Percentiles rank a stretch among this genome's conserved stretches.
Conservation (phyloP, 768 basidiomycete species). For the Auricularia auricula-judae region DNA sequence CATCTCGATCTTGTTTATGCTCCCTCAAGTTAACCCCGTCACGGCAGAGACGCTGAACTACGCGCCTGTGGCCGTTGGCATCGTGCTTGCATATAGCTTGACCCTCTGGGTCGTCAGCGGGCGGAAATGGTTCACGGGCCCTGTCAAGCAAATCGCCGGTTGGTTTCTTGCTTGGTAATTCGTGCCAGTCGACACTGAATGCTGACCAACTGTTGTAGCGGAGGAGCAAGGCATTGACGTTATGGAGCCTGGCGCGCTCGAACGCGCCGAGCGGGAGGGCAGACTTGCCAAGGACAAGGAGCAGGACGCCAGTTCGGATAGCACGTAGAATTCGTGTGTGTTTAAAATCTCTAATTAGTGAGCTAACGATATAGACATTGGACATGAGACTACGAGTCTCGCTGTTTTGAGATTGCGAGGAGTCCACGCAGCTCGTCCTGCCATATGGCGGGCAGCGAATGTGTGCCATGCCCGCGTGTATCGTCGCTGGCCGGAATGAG, state of each 20-base stretch:
- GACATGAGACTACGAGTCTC: no score
- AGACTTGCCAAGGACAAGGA: background rate
- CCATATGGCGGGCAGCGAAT: no score
- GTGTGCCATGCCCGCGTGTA: no score
- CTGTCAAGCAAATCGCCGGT: slow-evolving; percentile 55
- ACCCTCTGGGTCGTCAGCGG: slow-evolving; percentile 64
- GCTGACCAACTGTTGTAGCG: slow-evolving; percentile 17
- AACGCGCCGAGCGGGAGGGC: slow-evolving; percentile 11
- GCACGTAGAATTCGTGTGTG: no score
- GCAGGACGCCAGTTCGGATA: background rate
- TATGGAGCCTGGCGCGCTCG: slow-evolving; percentile 25
- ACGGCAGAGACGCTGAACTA: slow-evolving; percentile 66
- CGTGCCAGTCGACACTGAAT: background rate
- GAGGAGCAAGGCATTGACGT: slow-evolving; percentile 41
- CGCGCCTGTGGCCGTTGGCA: slow-evolving; percentile 63
- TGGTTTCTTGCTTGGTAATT: slow-evolving; percentile 8
- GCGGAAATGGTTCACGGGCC: slow-evolving; percentile 62
- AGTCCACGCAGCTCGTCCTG: no score
- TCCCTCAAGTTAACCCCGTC: slow-evolving; percentile 63
- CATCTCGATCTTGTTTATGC: slow-evolving; percentile 63
- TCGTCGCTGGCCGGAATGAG: no score
- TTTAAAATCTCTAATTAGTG: no score
- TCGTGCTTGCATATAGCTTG: slow-evolving; percentile 53
- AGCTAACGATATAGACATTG: no score
- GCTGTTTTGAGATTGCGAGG: no score